phyloP scores from a whole-genome alignment of 2,329 filamentous ascomycete genomes.

The Shiraia bambusicola region DNA sequence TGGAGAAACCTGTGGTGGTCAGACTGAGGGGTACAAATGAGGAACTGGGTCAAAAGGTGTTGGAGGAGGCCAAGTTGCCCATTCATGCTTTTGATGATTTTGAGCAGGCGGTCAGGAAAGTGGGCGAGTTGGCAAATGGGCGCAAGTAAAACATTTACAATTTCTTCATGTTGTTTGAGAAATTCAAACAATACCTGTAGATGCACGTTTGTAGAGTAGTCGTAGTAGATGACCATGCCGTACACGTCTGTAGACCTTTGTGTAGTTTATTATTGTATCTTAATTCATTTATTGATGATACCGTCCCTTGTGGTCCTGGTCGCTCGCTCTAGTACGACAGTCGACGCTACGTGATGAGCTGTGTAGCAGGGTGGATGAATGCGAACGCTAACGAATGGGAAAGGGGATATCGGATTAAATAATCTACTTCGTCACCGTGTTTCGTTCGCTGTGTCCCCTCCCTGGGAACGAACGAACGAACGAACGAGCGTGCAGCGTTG shows the following conservation, averaged over 20 bases:
- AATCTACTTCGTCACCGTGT: constrained; percentile 18
- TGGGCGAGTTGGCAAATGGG: constrained; percentile 32
- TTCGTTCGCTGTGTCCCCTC: background rate
- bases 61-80: constrained; percentile 66
- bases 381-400: background rate
- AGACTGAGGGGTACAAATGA: constrained; percentile 75
- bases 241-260: too few species aligned
- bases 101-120: constrained; percentile 60
- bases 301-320: too few species aligned
- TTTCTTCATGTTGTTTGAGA: too few species aligned
- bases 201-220: background rate
- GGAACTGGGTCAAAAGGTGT: constrained; percentile 66
- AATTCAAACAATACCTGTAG: background rate
- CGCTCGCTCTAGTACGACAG: too few species aligned
- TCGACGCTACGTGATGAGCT: background rate
- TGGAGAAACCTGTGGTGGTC: constrained; percentile 70
- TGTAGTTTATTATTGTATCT: too few species aligned
- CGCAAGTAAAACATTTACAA: constrained; percentile 9
- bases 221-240: too few species aligned
- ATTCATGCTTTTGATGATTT: constrained; percentile 74
- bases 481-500: constrained; percentile 18
- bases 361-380: background rate
- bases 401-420: constrained; percentile 24
- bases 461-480: constrained; percentile 2
- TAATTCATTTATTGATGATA: too few species aligned